Base-by-base conservation (phyloP, 2,329 filamentous ascomycete genomes). In the Basipetospora chlamydospora region DNA sequence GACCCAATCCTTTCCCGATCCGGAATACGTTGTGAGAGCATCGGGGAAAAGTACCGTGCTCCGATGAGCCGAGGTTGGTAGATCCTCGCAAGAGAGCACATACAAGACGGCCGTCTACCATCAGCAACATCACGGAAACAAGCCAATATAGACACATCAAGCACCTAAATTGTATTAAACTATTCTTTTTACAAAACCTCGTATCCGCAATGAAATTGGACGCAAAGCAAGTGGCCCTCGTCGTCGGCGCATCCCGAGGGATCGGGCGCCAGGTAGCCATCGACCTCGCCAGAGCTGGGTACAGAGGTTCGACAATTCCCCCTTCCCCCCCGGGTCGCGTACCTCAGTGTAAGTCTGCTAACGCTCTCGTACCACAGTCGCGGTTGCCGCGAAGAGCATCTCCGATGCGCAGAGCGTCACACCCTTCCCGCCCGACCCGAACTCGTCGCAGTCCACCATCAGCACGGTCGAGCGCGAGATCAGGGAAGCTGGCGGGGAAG, bases 181-280 rank as follows among this genome's bases (percentile, higher is more conserved):
- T n/a, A n/a, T n/a, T n/a, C n/a, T n/a, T n/a, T n/a, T n/a, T n/a
- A n/a, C n/a, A n/a, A n/a, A n/a, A n/a, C n/a, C n/a, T n/a, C n/a
- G n/a, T n/a, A n/a, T n/a, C n/a, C n/a, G n/a, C n/a, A n/a, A n/a
- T n/a, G n/a, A n/a, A n/a, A n/a, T n/a, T n/a, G n/a, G n/a, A n/a
- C n/a, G n/a, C n/a, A 23, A 23, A 23, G 11, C 63, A 64, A 42
- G 79, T 86, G 6, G 80, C 79, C 15, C 64, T 87, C 15, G 63
- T 88, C 4, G 67, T 87, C 15, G 82, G 82, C 26, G 81, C 80
- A 2, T 87, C 81, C 0, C 64, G 84, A 42, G 84, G 84, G 26
- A 88, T 92, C 43, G 84, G 84, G 31, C 66, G 82, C 28, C 83
- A 90, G 53, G 64, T 90, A 26, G 82, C 84, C 39, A 68, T 92